Evolutionary conservation across 495 filamentous ascomycete species (phyloP).

Genomic region (Penicillium alfredii): DNA sequence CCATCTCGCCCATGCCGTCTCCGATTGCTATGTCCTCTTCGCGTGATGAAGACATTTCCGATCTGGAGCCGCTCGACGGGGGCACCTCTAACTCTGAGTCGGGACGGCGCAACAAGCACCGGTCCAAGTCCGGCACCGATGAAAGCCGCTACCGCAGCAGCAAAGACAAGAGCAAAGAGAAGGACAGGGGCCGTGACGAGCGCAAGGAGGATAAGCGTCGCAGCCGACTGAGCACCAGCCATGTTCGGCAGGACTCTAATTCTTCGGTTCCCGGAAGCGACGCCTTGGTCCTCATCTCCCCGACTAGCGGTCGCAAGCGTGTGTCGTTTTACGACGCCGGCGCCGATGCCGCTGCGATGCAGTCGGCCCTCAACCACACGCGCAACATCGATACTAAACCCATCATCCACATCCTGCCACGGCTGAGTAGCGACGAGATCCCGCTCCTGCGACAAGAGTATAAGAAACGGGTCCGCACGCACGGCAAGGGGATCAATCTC

Average conservation of each 20-base stretch:
- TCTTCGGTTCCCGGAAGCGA: constrained; percentile 18
- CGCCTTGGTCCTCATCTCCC: constrained; percentile 25
- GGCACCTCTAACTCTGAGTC: constrained; percentile 28
- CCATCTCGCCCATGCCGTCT: constrained; percentile 90
- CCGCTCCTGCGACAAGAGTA: constrained; percentile 80
- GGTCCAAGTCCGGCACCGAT: constrained; percentile 23
- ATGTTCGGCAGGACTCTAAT: constrained; percentile 24
- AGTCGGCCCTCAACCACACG: constrained; percentile 65
- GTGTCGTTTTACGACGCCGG: constrained; percentile 69
- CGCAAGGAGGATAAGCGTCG: constrained; percentile 30
- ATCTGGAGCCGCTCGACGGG: constrained; percentile 40
- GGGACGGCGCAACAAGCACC: constrained; percentile 26
- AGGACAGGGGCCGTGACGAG: constrained; percentile 22
- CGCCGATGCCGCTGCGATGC: constrained; percentile 68
- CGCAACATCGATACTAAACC: constrained; percentile 60
- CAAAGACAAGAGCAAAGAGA: constrained; percentile 19
- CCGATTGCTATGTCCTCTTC: constrained; percentile 48
- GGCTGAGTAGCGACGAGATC: constrained; percentile 77
- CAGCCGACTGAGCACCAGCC: constrained; percentile 20
- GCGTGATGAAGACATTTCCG: constrained; percentile 46
- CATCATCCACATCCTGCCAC: constrained; percentile 78
- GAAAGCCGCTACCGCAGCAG: constrained; percentile 11
- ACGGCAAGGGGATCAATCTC: constrained; percentile 82
- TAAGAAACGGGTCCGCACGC: constrained; percentile 77
- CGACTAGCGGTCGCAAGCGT: constrained; percentile 33